Conservation (phyloP, 1,284 basidiomycete genomes). For the Xerocomus nothofagi region DNA sequence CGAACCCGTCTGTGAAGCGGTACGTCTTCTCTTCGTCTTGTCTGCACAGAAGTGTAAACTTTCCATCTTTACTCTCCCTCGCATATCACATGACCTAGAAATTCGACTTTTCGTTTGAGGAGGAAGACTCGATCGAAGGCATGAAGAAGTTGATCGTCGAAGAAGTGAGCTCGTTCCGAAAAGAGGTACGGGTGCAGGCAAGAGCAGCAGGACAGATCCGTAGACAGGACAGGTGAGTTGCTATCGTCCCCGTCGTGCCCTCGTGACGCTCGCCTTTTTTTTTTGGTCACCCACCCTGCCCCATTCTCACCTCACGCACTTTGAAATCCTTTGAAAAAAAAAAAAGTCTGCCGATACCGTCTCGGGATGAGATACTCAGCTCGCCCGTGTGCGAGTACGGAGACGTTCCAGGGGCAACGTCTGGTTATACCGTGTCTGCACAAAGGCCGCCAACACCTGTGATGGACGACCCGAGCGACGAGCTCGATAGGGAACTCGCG, state of each 20-base stretch:
- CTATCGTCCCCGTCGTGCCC: not conserved
- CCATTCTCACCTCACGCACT: too few relatives aligned
- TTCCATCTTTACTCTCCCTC: not conserved
- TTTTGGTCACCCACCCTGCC: too few relatives aligned
- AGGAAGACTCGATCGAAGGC: slow-evolving; percentile 93
- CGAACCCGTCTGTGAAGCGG: slow-evolving; percentile 78
- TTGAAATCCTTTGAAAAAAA: too few relatives aligned
- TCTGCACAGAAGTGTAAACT: not conserved
- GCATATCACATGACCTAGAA: slow-evolving; percentile 49
- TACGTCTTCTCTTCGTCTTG: slow-evolving; percentile 37
- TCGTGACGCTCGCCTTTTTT: too few relatives aligned
- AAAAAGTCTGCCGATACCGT: slow-evolving; percentile 71
- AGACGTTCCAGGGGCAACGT: slow-evolving; percentile 66
- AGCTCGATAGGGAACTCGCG: slow-evolving; percentile 82
- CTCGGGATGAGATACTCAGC: slow-evolving; percentile 75
- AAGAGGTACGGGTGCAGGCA: slow-evolving; percentile 81
- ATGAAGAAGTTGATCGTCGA: slow-evolving; percentile 97
- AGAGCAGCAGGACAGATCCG: slow-evolving; percentile 66
- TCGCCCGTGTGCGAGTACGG: slow-evolving; percentile 72
- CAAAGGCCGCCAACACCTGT: slow-evolving; percentile 57
- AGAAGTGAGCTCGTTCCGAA: slow-evolving; percentile 88
- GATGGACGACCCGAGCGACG: slow-evolving; percentile 83
- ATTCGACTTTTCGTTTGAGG: slow-evolving; percentile 98
- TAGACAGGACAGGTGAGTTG: slow-evolving; percentile 65
- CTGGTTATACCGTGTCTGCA: slow-evolving; percentile 53